Base-by-base conservation (phyloP, 2,329 filamentous ascomycete species). In the Pseudocercospora ulei region DNA sequence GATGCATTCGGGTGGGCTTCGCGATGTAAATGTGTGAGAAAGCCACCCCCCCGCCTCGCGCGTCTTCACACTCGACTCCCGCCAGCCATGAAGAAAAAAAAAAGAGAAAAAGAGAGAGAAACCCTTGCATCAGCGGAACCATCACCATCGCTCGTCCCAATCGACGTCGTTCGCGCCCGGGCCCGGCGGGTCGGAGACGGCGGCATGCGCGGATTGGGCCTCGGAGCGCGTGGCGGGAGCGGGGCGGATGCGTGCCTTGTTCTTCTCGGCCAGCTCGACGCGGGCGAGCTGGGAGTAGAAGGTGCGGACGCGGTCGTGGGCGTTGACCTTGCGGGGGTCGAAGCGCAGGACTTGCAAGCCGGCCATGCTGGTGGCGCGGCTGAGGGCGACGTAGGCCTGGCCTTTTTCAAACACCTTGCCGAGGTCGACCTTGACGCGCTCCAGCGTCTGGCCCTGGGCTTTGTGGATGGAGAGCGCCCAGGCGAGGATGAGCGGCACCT, bases 391-490 rank as follows among this genome's bases (percentile, higher is more conserved):
- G 57, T 98, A 98, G 4, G 90, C 90, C 61, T 98, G 90, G 0
- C 90, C 90, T 62, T 94, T 95, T 60, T 98, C 90, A 54, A 98
- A 98, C 1, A 94, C 83, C 46, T 76, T 81, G 18, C 85, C 82
- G 0, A 98, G 70, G 58, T 98, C 86, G 16, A 98, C 90, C 57
- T 93, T 93, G 43, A 98, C 90, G 35, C 88, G 73, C 56, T 93
- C 86, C 16, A 95, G 67, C 1, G 88, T 96, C 61, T 96, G 88
- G 1, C 88, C 88, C 59, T 96, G 88, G 1, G 90, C 90, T 64
- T 98, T 98, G 68, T 98, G 90, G 43, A 98, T 98, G 1, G 86
- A 94, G 12, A 98, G 66, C 1, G 90, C 90, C 90, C 90, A 98
- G 0, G 90, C 90, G 18, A 98, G 70, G 47, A 98, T 96, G 35